Evolutionary conservation across 2,329 filamentous ascomycete genomes (phyloP), one percentile per base, ranked within the genome.

Genomic region (Raffaelea arxii): DNA sequence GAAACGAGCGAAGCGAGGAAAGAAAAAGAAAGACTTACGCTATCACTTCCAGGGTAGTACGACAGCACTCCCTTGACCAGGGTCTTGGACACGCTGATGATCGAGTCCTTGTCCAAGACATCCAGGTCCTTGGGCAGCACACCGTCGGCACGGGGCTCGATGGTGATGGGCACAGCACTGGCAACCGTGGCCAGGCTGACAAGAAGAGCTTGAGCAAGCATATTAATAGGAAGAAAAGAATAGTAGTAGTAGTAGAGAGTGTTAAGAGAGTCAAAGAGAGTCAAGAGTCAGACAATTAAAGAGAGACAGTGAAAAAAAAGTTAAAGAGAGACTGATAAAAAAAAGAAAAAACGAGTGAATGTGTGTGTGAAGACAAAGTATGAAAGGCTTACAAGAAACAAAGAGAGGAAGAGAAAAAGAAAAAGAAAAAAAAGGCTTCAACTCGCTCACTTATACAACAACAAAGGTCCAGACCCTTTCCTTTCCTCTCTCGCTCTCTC

Each of bases 31-130:
- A 21, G 16, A 49, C 62, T 36, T 62, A 72, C 69, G 39, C 46
- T 50, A n/a, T 53, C 51, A 25, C 51, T 82, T 42, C 81, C 82
- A 2, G 68, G 71, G 62, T 85, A 86, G 61, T 78, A 82, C 37
- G 68, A 69, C 69, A 84, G 78, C 55, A 80, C 66, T 41, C 73
- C 79, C 43, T 70, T 67, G 5, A 80, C 80, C 44, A 84, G 63
- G 2, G 73, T 76, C 51, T 72, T 75, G 18, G 82, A 74, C 6
- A 78, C 80, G 51, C 69, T 68, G 53, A 74, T 75, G 55, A 86
- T 73, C 0, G 80, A 84, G 27, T 65, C 80, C 84, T 43, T 42
- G 25, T 42, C 16, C 22, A 43, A 24, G 4, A 50, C 50, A 4
- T 42, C 11, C 22, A 53, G 49, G 25, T 48, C 46, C 21, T 40